Base-by-base conservation (phyloP, 2,329 filamentous ascomycete species). In the Tolypocladium tundrense region DNA sequence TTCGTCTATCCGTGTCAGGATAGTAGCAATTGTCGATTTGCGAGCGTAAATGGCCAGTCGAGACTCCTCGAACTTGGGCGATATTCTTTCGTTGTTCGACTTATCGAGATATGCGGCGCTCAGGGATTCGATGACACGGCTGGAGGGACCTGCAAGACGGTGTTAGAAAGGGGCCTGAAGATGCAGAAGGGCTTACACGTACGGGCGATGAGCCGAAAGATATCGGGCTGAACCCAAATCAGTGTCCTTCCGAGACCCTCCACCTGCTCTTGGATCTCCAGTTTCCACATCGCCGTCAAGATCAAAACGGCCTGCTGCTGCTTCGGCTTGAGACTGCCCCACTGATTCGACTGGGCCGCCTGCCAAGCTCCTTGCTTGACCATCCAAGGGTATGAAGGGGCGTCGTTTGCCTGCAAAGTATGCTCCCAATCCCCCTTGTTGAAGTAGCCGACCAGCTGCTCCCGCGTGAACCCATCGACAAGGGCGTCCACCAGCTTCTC, bases 251-350 rank as follows among this genome's bases (percentile, higher is more conserved):
- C 81, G 4, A 75, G 65, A 7, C 70, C 70, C 24, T 75, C 71
- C 16, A 75, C 64, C 19, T 79, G 65, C 60, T 82, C 78, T 57
- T 73, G 70, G 2, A 77, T 73, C 10, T 75, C 71, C n/a, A 84
- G 61, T 3, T 71, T 73, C 82, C 82, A 85, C 59, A 73, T 75
- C 31, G 74, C 67, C 14, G 73, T 72, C 70, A 84, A 70, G 56
- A 85, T 68, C 57, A 68, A 69, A 19, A 77, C 60, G 0, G 70
- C 76, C 13, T 77, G 64, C 35, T 62, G 70, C 43, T 74, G 66
- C 65, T 83, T 84, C 4, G 64, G 62, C 16, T 64, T 62, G 41
- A 63, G 31, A 14, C 63, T 16, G 6, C 54, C 45, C 59, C 57
- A 58, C 53, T 61, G 50, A 37, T 60, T 41, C 33, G 63, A 40